Conservation (phyloP, 148 eudicot species). For the Rhododendron griersonianum region DNA sequence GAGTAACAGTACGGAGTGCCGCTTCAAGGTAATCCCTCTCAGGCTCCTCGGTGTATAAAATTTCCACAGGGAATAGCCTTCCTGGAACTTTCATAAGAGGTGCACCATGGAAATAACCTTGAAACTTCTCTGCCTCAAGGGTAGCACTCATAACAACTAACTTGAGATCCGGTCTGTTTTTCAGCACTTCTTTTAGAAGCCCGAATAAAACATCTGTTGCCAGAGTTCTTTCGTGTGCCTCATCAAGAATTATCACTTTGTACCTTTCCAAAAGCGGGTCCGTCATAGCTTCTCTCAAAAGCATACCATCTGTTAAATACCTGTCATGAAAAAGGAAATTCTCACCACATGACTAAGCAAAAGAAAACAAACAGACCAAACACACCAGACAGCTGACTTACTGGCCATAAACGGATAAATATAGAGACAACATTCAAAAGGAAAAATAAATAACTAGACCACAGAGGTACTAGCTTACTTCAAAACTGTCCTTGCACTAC, state of each 20-base stretch:
- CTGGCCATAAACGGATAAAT: not conserved
- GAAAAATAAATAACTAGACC: not conserved
- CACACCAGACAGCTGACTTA: not conserved
- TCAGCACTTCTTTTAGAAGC: conserved; percentile 78
- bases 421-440: not conserved
- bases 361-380: not conserved
- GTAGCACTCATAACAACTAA: conserved; percentile 96
- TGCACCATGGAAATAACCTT: conserved; percentile 71
- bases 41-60: conserved; percentile 81
- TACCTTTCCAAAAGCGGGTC: conserved; percentile 86
- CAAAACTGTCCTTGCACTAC: conserved; percentile 67
- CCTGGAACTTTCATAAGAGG: conserved; percentile 97
- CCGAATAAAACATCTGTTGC: conserved; percentile 93
- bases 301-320: conserved; percentile 96
- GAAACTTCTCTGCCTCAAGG: conserved; percentile 92
- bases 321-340: conserved; percentile 20
- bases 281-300: conserved; percentile 92
- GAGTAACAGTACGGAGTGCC: conserved; percentile 76
- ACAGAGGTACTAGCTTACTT: conserved; percentile 36
- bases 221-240: conserved; percentile 92
- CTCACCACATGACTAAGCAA: not conserved
- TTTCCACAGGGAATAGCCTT: conserved; percentile 86
- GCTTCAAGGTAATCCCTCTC: conserved; percentile 90
- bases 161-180: conserved; percentile 73
- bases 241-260: conserved; percentile 85